Conservation (phyloP, 164 flowering plant genomes). For the Umbilicus rupestris region DNA sequence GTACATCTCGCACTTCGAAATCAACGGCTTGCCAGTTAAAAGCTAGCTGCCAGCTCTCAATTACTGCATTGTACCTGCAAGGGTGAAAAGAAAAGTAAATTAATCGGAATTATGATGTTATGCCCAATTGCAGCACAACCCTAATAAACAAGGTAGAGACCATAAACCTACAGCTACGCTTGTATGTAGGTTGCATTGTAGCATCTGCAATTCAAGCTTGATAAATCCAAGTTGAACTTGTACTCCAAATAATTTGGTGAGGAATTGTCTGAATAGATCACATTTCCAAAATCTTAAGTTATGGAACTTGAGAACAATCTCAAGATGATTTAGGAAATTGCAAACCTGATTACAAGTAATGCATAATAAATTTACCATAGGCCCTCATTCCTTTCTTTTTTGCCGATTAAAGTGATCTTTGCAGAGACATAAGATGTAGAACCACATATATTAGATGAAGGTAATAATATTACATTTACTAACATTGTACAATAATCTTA, state of each 20-base stretch:
- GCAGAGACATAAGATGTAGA: background rate
- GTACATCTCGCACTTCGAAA: conserved; percentile 69
- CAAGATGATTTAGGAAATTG: background rate
- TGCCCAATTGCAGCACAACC: background rate
- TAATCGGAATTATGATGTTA: background rate
- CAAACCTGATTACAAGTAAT: background rate
- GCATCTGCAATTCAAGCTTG: background rate
- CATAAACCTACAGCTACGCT: background rate
- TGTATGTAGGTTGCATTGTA: background rate
- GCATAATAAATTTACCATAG: no score
- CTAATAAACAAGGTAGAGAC: background rate
- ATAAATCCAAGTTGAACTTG: background rate
- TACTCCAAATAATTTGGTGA: background rate
- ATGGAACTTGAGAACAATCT: background rate
- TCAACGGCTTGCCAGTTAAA: conserved; percentile 58
- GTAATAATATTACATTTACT: background rate
- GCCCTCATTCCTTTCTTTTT: no score
- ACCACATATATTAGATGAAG: background rate
- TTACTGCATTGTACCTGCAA: conserved; percentile 60
- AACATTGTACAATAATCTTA: no score
- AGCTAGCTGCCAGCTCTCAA: conserved; percentile 64
- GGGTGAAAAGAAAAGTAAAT: background rate
- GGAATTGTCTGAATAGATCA: no score
- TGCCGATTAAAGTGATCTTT: no score
- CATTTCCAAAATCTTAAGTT: background rate